Conservation (phyloP, 2,329 filamentous ascomycete genomes). For the Fusarium sp. region DNA sequence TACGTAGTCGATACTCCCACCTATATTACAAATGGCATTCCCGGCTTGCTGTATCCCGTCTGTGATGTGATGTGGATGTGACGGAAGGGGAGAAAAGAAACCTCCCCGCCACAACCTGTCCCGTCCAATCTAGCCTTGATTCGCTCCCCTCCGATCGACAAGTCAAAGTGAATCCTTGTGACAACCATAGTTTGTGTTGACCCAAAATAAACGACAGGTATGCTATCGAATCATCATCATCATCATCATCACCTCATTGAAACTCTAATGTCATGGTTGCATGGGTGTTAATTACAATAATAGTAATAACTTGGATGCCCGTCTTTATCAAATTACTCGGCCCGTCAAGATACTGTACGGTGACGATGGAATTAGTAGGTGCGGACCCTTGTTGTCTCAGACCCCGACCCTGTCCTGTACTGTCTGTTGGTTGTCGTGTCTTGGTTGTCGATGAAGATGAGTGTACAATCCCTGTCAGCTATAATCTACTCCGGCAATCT, state of each 20-base stretch:
- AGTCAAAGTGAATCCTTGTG: slow-evolving; percentile 19
- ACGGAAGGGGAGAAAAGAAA: neutral
- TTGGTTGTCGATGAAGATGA: neutral
- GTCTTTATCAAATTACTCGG: slow-evolving; percentile 6
- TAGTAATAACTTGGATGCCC: too few relatives aligned
- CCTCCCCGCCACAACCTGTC: slow-evolving; percentile 7
- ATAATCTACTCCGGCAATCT: slow-evolving; percentile 11
- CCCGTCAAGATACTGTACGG: slow-evolving; percentile 5
- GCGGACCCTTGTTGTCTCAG: slow-evolving; percentile 13
- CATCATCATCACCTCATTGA: too few relatives aligned
- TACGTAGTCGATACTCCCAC: too few relatives aligned
- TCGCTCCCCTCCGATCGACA: slow-evolving; percentile 10
- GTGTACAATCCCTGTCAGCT: slow-evolving; percentile 6
- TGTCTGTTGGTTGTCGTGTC: neutral
- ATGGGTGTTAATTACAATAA: neutral
- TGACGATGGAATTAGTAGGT: slow-evolving; percentile 15
- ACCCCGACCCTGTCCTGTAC: too few relatives aligned
- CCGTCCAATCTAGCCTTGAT: too few relatives aligned
- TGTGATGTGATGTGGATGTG: neutral
- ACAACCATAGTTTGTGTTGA: slow-evolving; percentile 14
- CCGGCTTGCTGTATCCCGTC: too few relatives aligned
- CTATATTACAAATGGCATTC: neutral
- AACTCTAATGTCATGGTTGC: neutral
- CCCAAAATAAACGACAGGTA: neutral
- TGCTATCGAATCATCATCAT: neutral